Conservation (phyloP, 1,284 basidiomycete genomes). For the Testicularia cyperi region DNA sequence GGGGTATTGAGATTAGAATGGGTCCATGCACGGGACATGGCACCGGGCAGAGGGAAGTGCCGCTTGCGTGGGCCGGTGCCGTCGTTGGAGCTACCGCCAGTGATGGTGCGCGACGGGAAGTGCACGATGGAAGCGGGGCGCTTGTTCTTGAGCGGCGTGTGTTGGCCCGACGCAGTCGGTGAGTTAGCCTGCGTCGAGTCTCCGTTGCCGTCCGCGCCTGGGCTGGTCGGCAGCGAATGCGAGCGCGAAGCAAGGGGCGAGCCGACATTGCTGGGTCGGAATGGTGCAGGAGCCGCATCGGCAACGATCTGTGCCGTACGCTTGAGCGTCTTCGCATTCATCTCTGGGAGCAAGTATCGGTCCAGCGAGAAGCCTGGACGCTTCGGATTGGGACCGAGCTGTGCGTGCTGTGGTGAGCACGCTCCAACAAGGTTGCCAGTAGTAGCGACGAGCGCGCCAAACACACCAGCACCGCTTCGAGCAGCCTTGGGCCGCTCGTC, state of each 20-base stretch:
- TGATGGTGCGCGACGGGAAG: slow-evolving; percentile 29
- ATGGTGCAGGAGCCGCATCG: slow-evolving; percentile 46
- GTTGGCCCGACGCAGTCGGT: slow-evolving; percentile 16
- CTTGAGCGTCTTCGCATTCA: slow-evolving; percentile 58
- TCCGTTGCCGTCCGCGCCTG: slow-evolving; percentile 12
- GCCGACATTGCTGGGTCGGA: slow-evolving; percentile 21
- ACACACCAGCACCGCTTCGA: slow-evolving; percentile 69
- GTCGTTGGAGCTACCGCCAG: slow-evolving; percentile 25
- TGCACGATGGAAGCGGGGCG: slow-evolving; percentile 33
- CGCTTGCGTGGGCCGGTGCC: slow-evolving; percentile 10
- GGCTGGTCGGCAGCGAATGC: slow-evolving; percentile 35
- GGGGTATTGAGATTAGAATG: slow-evolving; percentile 47
- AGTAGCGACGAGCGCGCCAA: slow-evolving; percentile 73
- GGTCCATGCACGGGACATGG: slow-evolving; percentile 33
- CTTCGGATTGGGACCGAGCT: slow-evolving; percentile 70
- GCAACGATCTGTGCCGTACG: slow-evolving; percentile 57
- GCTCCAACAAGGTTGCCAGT: slow-evolving; percentile 66
- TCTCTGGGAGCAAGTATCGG: slow-evolving; percentile 63
- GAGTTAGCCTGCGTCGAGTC: slow-evolving; percentile 35
- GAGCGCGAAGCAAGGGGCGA: slow-evolving; percentile 28
- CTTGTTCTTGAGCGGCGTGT: slow-evolving; percentile 38
- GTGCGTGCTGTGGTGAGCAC: slow-evolving; percentile 54
- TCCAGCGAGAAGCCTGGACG: slow-evolving; percentile 71
- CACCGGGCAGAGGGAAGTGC: slow-evolving; percentile 11
- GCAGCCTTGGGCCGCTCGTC: slow-evolving; percentile 65